Evolutionary conservation across 371 early-diverging fungal species (phyloP).

Genomic region (Mortierella sp.): DNA sequence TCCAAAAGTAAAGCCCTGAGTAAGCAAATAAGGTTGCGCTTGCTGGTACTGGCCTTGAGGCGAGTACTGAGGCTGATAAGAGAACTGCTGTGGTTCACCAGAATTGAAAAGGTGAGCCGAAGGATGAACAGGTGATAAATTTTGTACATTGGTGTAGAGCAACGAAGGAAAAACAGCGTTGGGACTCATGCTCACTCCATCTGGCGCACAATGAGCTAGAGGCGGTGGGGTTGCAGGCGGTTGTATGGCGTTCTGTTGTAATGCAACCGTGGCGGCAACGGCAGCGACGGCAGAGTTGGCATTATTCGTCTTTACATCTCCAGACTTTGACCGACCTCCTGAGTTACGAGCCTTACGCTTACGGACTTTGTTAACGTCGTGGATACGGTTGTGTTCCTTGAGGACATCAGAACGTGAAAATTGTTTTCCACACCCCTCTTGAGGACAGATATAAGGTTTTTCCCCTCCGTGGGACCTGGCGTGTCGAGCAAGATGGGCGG

Average conservation of each 20-base stretch:
- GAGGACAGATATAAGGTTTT: constrained; percentile 45
- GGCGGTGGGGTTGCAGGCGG: constrained; percentile 27
- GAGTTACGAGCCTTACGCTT: constrained; percentile 29
- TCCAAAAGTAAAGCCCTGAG: background rate
- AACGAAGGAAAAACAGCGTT: constrained; percentile 13
- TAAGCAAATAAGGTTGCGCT: background rate
- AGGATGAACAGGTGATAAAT: background rate
- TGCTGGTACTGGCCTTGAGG: constrained; percentile 5
- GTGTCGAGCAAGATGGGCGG: constrained; percentile 52
- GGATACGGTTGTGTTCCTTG: constrained; percentile 52
- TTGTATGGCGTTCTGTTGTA: constrained; percentile 11
- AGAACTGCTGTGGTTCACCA: background rate
- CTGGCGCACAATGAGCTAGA: constrained; percentile 22
- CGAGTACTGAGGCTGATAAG: background rate
- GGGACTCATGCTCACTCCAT: constrained; percentile 13
- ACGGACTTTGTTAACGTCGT: constrained; percentile 52
- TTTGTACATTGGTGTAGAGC: background rate
- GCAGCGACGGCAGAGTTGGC: constrained; percentile 8
- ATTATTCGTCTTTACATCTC: background rate
- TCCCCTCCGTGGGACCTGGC: constrained; percentile 53
- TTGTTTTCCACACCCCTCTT: constrained; percentile 44
- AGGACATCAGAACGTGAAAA: constrained; percentile 55
- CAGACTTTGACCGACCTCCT: constrained; percentile 3
- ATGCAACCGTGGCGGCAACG: background rate
- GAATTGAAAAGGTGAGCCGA: background rate